A percentile compares a stretch with the other conserved stretches of the same genome.
phyloP scores from a whole-genome alignment of 202 grass and related monocot genomes.

The Panicum hallii region DNA sequence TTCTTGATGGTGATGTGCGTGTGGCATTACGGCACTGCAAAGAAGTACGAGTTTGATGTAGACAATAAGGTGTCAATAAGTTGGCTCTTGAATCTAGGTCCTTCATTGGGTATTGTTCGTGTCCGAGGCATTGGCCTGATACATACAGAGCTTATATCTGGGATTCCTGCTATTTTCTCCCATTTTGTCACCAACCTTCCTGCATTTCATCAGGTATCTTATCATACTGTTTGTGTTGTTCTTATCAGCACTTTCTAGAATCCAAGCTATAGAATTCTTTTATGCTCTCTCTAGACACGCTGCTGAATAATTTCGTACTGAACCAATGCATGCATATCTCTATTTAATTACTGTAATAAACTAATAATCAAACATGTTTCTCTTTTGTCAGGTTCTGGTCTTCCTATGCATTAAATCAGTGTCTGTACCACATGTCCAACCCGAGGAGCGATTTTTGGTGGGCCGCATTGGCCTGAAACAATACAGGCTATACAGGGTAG shows the following conservation, averaged over 20 bases:
- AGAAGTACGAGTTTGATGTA: constrained; percentile 87
- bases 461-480: constrained; percentile 83
- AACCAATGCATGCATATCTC: not conserved
- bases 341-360: constrained; percentile 12
- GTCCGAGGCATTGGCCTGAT: constrained; percentile 88
- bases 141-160: constrained; percentile 86
- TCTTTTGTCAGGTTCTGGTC: constrained; percentile 68
- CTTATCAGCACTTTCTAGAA: not conserved
- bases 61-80: constrained; percentile 90
- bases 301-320: not conserved
- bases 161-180: constrained; percentile 94
- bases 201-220: constrained; percentile 95
- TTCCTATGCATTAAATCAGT: constrained; percentile 91
- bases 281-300: not conserved
- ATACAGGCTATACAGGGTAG: constrained; percentile 79
- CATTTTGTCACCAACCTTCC: constrained; percentile 97
- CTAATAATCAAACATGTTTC: not conserved
- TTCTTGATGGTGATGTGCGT: constrained; percentile 95
- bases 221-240: constrained; percentile 13
- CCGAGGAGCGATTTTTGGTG: constrained; percentile 74
- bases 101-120: constrained; percentile 89
- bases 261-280: constrained; percentile 2
- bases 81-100: constrained; percentile 85
- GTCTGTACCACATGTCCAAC: constrained; percentile 64
- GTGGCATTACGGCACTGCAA: constrained; percentile 87